phyloP scores from a whole-genome alignment of 305 asterid genomes.

The Stenogyne calaminthoides region DNA sequence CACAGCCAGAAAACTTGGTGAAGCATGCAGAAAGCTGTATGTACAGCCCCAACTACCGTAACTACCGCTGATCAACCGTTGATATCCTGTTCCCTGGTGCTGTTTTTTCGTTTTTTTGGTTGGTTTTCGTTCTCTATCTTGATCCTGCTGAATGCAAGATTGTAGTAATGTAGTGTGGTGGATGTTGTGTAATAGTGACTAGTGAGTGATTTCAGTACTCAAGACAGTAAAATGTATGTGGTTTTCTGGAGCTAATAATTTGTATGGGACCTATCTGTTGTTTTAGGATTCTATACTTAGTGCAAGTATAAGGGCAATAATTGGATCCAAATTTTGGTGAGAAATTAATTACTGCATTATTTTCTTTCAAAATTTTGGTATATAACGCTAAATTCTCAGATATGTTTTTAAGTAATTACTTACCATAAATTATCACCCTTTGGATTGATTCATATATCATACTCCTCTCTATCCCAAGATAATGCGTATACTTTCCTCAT shows the following conservation, averaged over 20 bases:
- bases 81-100: not conserved
- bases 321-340: not conserved
- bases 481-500: no score
- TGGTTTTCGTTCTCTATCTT: not conserved
- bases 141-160: conserved; percentile 17
- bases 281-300: not conserved
- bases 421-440: no score
- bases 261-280: not conserved
- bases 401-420: no score
- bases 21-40: conserved; percentile 88
- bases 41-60: conserved; percentile 96
- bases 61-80: conserved; percentile 63
- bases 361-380: not conserved
- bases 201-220: not conserved
- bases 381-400: no score
- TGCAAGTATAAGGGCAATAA: not conserved
- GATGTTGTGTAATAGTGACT: conserved; percentile 24
- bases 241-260: not conserved
- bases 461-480: no score
- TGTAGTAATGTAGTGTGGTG: conserved; percentile 25
- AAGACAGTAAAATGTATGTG: not conserved
- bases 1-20: conserved; percentile 75
- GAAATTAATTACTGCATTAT: not conserved
- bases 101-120: conserved; percentile 9
- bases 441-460: no score